Evolutionary conservation across 2,329 filamentous ascomycete genomes (phyloP).

Genomic region (Neoscytalidium dimidiatum): DNA sequence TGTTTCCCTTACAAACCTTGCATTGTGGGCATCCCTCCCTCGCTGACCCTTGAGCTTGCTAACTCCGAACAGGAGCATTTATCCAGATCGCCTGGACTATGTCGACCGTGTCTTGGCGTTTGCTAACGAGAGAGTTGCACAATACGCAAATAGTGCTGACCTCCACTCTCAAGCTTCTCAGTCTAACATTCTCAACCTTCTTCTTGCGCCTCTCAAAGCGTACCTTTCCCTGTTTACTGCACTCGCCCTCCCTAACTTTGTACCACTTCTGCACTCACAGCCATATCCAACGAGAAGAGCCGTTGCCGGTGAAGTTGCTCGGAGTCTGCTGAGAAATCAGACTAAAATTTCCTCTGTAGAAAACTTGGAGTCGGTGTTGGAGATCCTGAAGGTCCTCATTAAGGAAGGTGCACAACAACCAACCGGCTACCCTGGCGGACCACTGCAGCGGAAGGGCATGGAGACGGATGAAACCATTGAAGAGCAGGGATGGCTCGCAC

Average conservation of each 20-base stretch:
- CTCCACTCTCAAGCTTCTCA: slow-evolving; percentile 86
- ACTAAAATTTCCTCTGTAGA: slow-evolving; percentile 75
- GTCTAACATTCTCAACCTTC: slow-evolving; percentile 81
- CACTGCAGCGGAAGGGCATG: slow-evolving; percentile 68
- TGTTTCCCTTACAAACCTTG: slow-evolving; percentile 90
- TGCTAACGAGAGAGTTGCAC: slow-evolving; percentile 80
- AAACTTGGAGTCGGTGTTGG: slow-evolving; percentile 84
- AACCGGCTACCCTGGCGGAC: slow-evolving; percentile 79
- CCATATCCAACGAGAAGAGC: slow-evolving; percentile 89
- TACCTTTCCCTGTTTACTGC: slow-evolving; percentile 97
- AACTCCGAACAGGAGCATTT: slow-evolving; percentile 68
- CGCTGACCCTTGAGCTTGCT: slow-evolving; percentile 25
- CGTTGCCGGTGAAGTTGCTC: slow-evolving; percentile 84
- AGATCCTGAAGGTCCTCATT: slow-evolving; percentile 86
- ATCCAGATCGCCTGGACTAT: slow-evolving; percentile 88
- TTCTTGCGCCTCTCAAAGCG: slow-evolving; percentile 86
- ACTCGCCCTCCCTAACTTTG: slow-evolving; percentile 85
- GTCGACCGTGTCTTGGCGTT: slow-evolving; percentile 92
- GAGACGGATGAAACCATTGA: slow-evolving; percentile 98
- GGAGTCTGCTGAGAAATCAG: slow-evolving; percentile 78
- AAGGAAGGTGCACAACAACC: slow-evolving; percentile 83
- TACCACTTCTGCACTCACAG: slow-evolving; percentile 86
- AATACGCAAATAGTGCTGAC: slow-evolving; percentile 93
- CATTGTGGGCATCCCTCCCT: slow-evolving; percentile 57
- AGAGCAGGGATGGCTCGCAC: slow-evolving; percentile 94